phyloP scores from a whole-genome alignment of 2,329 filamentous ascomycete genomes.

The Furcasterigmium furcatum region DNA sequence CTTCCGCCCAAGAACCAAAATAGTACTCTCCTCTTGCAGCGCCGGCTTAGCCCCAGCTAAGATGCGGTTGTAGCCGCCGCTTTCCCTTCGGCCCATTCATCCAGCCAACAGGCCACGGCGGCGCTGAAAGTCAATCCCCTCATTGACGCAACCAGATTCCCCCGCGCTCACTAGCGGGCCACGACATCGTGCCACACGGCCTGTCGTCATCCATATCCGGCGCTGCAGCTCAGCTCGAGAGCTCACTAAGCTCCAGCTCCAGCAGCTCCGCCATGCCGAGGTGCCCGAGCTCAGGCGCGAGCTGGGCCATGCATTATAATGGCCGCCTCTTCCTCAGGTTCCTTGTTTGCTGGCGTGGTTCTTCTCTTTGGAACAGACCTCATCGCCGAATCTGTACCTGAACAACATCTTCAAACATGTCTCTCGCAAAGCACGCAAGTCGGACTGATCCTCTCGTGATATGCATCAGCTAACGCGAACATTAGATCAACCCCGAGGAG shows the following conservation, averaged over 20 bases:
- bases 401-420: constrained; percentile 7
- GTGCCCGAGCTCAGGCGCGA: too few species aligned
- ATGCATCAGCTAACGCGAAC: not conserved
- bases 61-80: too few species aligned
- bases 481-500: constrained; percentile 52
- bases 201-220: constrained; percentile 3
- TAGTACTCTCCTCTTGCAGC: not conserved
- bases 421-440: constrained; percentile 12
- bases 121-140: not conserved
- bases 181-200: not conserved
- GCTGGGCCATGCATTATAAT: too few species aligned
- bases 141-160: constrained; percentile 2
- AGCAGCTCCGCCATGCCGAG: too few species aligned
- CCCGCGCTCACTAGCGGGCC: not conserved
- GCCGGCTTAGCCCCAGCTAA: too few species aligned
- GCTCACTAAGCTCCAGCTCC: too few species aligned
- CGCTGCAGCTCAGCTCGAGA: not conserved
- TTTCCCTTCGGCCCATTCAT: not conserved
- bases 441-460: not conserved
- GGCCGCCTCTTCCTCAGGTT: too few species aligned
- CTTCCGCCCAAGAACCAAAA: not conserved
- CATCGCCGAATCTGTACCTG: too few species aligned
- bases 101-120: not conserved
- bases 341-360: too few species aligned
- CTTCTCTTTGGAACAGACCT: too few species aligned